Base-by-base conservation (phyloP, 179 eudicot species). In the Kewa caespitosa region DNA sequence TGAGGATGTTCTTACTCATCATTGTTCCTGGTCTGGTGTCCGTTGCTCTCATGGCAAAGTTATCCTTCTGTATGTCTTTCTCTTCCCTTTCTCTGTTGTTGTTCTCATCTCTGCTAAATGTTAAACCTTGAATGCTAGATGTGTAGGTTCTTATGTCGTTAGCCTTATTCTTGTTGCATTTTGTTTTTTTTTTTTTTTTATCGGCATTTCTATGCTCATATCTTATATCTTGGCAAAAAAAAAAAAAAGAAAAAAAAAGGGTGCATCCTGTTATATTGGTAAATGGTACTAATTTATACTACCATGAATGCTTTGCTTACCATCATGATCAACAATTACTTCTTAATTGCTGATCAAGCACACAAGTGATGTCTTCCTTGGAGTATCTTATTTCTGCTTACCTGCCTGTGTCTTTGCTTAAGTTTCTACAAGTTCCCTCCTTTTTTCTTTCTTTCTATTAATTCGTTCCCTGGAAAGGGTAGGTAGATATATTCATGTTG, bases 1-100 rank as follows among this genome's bases (percentile, higher is more conserved):
- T n/a, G n/a, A n/a, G n/a, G 71, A 57, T 52, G 70, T 72, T 38
- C 73, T 30, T 50, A 62, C 54, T 12, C 57, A 77, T 73, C 88
- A 80, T 65, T 85, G 88, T 69, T 83, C 82, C 15, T 85, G 88
- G 88, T 78, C 76, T 63, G 84, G 86, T 17, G 80, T 85, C 34
- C 59, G 39, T 59, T 85, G 88, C 71, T 78, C 78, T 48, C 65
- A 82, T 27, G 77, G 82, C 43, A 74, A 61, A 50, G 84, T 83
- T 54, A 79, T 80, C 43, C 48, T 62, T 74, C 38, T 85, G 88
- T 85, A 83, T 38, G 88, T 82, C n/a, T n/a, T n/a, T 78, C 27
- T 17, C 27, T 30, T 48, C 33, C n/a, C 33, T 70, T 15, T 11
- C 32, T 54, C 71, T 78, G 36, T 62, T 15, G 30, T 9, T n/a